Evolutionary conservation across 2,329 filamentous ascomycete species (phyloP).

Genomic region (Xenosphaeropsis pyriputrescens): DNA sequence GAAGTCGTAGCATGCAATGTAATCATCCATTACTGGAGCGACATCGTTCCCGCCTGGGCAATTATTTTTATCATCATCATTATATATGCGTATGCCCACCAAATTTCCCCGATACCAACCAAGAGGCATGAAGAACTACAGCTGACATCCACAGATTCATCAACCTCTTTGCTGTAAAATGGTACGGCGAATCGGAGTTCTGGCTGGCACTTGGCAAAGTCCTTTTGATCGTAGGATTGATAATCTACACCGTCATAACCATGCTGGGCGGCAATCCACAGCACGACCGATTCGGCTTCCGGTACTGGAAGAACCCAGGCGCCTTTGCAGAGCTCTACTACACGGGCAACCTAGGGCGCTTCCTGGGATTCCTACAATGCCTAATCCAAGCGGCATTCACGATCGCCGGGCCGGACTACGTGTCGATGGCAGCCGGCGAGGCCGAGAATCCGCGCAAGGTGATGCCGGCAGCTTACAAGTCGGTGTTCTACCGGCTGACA

Average conservation of each 20-base stretch:
- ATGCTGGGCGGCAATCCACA: conserved; percentile 49
- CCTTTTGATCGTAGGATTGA: conserved; percentile 39
- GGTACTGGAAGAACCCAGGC: conserved; percentile 29
- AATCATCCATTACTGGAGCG: conserved; percentile 48
- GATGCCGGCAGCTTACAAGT: conserved; percentile 57
- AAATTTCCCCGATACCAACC: conserved; percentile 20
- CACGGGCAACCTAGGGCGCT: conserved; percentile 36
- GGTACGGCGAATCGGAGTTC: conserved; percentile 69
- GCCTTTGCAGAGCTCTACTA: conserved; percentile 37
- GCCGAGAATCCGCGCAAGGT: conserved; percentile 48
- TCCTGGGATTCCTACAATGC: conserved; percentile 37
- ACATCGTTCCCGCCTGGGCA: conserved; percentile 40
- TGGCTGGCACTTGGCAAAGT: conserved; percentile 54
- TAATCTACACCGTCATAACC: conserved; percentile 43
- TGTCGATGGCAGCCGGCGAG: conserved; percentile 39
- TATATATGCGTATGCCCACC: conserved; percentile 8
- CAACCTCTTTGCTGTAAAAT: conserved; percentile 60
- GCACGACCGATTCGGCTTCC: conserved; percentile 38
- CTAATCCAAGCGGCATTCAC: conserved; percentile 57
- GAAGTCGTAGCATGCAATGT: conserved; percentile 52
- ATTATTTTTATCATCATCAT: conserved; percentile 46
- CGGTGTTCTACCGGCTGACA: conserved; percentile 59
- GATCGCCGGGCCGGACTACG: conserved; percentile 53
- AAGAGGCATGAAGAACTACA: conserved; percentile 41
- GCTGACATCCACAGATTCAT: conserved; percentile 47